phyloP scores from a whole-genome alignment of 306 rosid species.

The Quercus parvula region DNA sequence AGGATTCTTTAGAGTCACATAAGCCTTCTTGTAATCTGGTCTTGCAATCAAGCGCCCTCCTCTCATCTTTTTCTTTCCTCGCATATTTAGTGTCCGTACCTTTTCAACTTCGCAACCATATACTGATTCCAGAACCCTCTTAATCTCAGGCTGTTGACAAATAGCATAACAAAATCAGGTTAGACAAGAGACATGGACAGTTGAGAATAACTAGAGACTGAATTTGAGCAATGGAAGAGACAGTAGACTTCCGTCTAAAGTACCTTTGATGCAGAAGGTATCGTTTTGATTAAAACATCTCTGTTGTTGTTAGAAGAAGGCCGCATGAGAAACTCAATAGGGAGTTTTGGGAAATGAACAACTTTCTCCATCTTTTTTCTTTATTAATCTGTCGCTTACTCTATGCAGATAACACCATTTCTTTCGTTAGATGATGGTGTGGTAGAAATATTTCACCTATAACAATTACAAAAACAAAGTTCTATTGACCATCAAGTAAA shows the following conservation, averaged over 20 bases:
- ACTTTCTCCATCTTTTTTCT: neutral
- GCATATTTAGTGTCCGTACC: conserved; percentile 9
- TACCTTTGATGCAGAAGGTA: conserved; percentile 3
- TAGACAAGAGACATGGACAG: neutral
- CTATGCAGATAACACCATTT: neutral
- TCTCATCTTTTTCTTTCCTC: neutral
- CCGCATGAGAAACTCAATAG: conserved; percentile 5
- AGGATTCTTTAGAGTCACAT: conserved; percentile 1
- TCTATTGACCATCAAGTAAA: neutral
- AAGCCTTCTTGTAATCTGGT: conserved; percentile 16
- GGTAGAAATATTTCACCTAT: neutral
- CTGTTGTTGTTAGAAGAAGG: neutral
- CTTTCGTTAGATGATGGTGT: neutral
- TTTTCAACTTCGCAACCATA: neutral
- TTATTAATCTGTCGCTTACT: neutral
- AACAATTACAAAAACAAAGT: neutral
- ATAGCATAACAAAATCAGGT: neutral
- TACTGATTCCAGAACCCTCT: neutral
- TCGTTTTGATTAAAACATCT: conserved; percentile 2
- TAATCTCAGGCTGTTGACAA: neutral
- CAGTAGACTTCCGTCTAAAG: neutral
- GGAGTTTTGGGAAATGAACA: neutral
- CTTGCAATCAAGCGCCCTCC: neutral
- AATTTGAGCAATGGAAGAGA: neutral
- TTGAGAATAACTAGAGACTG: neutral